Base-by-base conservation (phyloP, 1,284 basidiomycete species). In the Bondarzewia mesenterica region DNA sequence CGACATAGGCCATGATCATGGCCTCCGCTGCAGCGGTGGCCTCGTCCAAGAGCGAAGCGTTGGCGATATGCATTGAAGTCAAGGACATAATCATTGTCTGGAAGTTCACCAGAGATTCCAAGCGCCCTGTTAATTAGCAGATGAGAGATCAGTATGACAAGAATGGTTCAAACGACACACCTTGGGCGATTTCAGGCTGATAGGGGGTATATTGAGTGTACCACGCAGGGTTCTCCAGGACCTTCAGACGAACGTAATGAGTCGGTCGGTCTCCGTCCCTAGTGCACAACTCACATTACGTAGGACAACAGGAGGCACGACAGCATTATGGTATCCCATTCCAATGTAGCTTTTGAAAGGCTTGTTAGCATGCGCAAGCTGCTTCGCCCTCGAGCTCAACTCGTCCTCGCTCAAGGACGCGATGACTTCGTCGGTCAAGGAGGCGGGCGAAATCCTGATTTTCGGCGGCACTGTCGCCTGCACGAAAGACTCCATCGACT, bases 141-240 rank as follows among this genome's bases (percentile, higher is more conserved):
- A 36, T 53, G 21, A 6, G 44, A 42, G 39, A 8, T 41, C 42
- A 43, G 47, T 42, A 26, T 27, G 25, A 1, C 15, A n/a, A 4
- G 32, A 29, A 47, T 39, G 29, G 25, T 46, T 40, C 44, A 40
- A 18, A 20, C 21, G 43, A 54, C 67, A 6, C 58, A 85, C 92
- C 92, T 78, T 95, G 91, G 16, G 93, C 82, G 62, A 95, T 88
- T 71, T 96, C 92, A 6, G 92, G 89, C 64, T 95, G 91, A 63
- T 88, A 89, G 1, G 95, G 94, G 2, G 93, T 97, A 67, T 98
- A 98, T 44, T 90, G 92, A 3, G 94, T 98, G 69, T 98, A 98
- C 95, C 95, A 99, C 8, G 87, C 90, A 21, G 94, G 95, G 64
- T 96, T 98, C 68, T 99, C 94, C 71, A 93, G 85, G 54, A 95